Evolutionary conservation across 2,329 filamentous ascomycete species (phyloP).

Genomic region (Reticulascus tulasneorum): DNA sequence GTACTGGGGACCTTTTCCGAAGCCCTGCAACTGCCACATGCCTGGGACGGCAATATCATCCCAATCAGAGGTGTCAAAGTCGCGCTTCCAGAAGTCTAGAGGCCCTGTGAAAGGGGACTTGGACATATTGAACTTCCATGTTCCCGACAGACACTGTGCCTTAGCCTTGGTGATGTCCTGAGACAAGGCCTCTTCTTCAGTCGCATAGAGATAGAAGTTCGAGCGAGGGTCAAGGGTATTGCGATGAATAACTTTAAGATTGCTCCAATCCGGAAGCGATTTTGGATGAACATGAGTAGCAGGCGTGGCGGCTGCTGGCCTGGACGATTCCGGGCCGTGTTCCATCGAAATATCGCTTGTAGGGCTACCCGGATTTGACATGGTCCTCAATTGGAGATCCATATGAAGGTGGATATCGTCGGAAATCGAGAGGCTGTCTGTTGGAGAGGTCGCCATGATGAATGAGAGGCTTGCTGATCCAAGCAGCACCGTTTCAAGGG

Average conservation of each 20-base stretch:
- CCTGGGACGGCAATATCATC: slow-evolving; percentile 57
- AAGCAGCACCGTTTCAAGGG: no score
- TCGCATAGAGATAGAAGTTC: slow-evolving; percentile 50
- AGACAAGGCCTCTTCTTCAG: slow-evolving; percentile 42
- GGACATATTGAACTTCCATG: slow-evolving; percentile 50
- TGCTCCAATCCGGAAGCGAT: slow-evolving; percentile 54
- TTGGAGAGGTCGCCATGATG: neutral
- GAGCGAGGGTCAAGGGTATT: slow-evolving; percentile 53
- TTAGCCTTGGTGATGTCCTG: slow-evolving; percentile 34
- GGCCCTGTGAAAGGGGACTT: slow-evolving; percentile 43
- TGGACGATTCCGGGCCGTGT: no score
- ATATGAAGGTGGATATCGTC: neutral
- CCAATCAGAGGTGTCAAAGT: slow-evolving; percentile 38
- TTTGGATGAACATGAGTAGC: slow-evolving; percentile 21
- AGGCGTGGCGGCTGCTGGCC: neutral
- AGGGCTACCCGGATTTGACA: no score
- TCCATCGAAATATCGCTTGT: no score
- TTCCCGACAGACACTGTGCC: slow-evolving; percentile 44
- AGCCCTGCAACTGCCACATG: slow-evolving; percentile 68
- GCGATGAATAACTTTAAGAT: slow-evolving; percentile 51
- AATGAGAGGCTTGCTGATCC: neutral
- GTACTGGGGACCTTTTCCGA: slow-evolving; percentile 61
- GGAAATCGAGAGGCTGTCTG: neutral
- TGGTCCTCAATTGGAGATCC: neutral
- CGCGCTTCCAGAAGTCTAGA: slow-evolving; percentile 29